These are phyloP conservation scores for Lithocarpus polystachyus DNA, from an alignment of 306 rosid genomes.

Conservation along the genomic window DNA sequence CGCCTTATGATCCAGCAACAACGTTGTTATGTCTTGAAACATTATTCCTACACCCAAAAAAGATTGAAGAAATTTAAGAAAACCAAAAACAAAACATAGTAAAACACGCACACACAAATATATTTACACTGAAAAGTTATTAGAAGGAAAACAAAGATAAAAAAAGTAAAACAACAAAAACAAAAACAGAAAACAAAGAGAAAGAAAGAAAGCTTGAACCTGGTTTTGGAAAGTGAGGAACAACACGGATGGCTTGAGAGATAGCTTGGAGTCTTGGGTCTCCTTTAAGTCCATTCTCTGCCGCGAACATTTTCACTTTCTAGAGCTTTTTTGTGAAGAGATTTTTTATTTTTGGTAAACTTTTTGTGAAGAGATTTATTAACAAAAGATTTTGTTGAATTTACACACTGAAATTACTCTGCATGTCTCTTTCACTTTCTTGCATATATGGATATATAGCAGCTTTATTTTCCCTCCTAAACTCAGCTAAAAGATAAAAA, in stretches of 20 bases:
- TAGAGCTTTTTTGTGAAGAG: no score
- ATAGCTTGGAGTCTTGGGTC: conserved; percentile 95
- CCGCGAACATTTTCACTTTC: conserved; percentile 62
- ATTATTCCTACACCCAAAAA: conserved; percentile 64
- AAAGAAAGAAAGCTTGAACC: conserved; percentile 32
- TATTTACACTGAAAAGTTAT: conserved; percentile 4
- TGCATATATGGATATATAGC: background rate
- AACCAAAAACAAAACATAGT: no score
- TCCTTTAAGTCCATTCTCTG: conserved; percentile 89
- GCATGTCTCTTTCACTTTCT: background rate
- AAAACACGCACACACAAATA: no score
- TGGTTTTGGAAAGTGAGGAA: conserved; percentile 93
- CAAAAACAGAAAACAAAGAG: background rate
- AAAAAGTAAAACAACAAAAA: background rate
- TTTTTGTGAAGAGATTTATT: no score
- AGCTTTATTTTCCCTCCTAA: conserved; percentile 24
- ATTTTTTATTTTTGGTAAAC: no score
- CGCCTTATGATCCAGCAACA: conserved; percentile 94
- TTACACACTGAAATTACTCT: background rate
- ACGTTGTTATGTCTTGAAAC: conserved; percentile 98
- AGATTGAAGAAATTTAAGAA: background rate
- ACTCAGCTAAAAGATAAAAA: background rate
- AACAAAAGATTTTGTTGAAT: background rate
- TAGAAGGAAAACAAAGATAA: background rate
- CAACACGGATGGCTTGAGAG: conserved; percentile 83